Evolutionary conservation across 148 eudicot species (phyloP), one percentile per base, ranked within the genome.

Genomic region (Polygonum aviculare): DNA sequence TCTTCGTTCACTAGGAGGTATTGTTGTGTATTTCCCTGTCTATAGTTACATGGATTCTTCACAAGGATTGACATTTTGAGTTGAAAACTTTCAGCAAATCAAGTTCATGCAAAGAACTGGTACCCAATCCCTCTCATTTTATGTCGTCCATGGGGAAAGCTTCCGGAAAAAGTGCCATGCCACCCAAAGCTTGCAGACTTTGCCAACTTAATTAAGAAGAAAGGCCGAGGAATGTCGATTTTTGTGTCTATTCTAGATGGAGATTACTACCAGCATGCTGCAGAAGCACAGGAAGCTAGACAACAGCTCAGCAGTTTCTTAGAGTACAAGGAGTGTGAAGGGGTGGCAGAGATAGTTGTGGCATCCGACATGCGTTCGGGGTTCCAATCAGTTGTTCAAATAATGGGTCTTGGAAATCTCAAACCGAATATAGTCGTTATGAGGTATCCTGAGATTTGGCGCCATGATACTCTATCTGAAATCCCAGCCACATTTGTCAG

Each of bases 81-180:
- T 35, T 14, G 36, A 65, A 65, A 36, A 14, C 19, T 15, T 84
- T 83, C 93, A 95, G 98, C 98, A 77, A 92, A 82, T 81, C 93
- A 93, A 71, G 98, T 95, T 75, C 98, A 95, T 79, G 94, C 98
- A 11, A 95, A 95, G 87, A 95, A 95, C 79, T 95, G 98, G 98
- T 95, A 95, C 49, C 98, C 98, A n/a, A 95, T 95, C 69, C 98
- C 98, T 12, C 92, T 95, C 62, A 80, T 95, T 72, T 91, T 95
- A 84, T 95, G 98, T 80, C 90, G 98, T 60, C 98, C 98, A 44
- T 95, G 98, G 98, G 98, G 98, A 19, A 90, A 92, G 83, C 87
- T 95, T 40, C 98, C 98, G 2, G 97, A 92, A 71, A 95, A 92
- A 50, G 98, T 95, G 15, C 96, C 98, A 2, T 95, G 98, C 80